A percentile compares a stretch with the other conserved stretches of the same genome.
These are phyloP conservation scores for Penicillium diatomitis DNA, from an alignment of 495 filamentous ascomycete species.

Conservation along the genomic window DNA sequence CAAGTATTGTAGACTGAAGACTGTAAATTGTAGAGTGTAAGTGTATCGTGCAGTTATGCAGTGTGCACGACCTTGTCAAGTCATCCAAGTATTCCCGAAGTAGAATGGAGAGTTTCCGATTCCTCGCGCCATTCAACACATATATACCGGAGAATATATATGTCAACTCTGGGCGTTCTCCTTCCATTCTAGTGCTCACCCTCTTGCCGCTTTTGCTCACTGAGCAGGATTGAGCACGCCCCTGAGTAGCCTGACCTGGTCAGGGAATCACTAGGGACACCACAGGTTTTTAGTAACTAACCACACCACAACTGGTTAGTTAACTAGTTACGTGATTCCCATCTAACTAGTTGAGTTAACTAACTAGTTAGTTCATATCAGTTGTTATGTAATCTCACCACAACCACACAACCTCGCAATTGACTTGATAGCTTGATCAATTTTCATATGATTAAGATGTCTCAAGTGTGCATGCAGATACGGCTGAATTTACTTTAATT, in stretches of 20 bases:
- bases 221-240: constrained; percentile 1
- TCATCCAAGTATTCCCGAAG: too few species aligned
- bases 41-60: too few species aligned
- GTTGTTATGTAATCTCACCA: background rate
- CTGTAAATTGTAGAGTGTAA: too few species aligned
- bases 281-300: too few species aligned
- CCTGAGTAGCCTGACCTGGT: background rate
- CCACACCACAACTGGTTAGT: background rate
- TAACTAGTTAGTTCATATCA: background rate
- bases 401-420: background rate
- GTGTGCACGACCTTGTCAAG: too few species aligned
- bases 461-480: background rate
- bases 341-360: too few species aligned
- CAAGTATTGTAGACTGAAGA: too few species aligned
- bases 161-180: background rate
- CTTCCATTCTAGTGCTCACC: constrained; percentile 3
- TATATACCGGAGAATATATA: too few species aligned
- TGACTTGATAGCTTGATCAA: background rate
- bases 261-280: too few species aligned
- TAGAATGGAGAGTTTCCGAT: too few species aligned
- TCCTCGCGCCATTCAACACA: too few species aligned
- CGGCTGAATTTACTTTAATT: background rate
- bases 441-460: background rate
- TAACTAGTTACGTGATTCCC: too few species aligned
- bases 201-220: constrained; percentile 1